Percentiles rank a stretch among this genome's conserved stretches.
These are phyloP conservation scores for Cladosporium sp. DNA, from an alignment of 2,329 filamentous ascomycete species.

Conservation along the genomic window DNA sequence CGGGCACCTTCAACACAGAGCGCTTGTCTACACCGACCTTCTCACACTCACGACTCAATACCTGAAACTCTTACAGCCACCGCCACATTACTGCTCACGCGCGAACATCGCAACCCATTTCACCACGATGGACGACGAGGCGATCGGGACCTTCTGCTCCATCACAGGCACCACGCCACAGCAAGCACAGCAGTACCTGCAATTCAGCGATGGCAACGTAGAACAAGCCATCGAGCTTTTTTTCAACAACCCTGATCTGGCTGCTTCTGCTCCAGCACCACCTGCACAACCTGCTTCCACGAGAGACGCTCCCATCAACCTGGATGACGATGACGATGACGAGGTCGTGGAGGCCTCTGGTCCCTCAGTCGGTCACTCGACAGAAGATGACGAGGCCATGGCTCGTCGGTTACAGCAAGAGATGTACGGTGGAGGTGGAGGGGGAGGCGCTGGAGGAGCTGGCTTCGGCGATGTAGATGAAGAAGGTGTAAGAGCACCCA, in stretches of 20 bases:
- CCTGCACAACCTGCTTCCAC: slow-evolving; percentile 32
- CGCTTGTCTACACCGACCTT: not conserved
- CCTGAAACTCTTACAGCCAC: not conserved
- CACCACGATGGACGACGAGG: slow-evolving; percentile 45
- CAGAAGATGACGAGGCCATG: slow-evolving; percentile 90
- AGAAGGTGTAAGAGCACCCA: slow-evolving; percentile 78
- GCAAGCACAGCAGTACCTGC: slow-evolving; percentile 76
- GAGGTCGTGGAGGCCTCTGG: slow-evolving; percentile 28
- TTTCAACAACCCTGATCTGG: slow-evolving; percentile 70
- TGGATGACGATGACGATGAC: slow-evolving; percentile 64
- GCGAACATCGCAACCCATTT: not conserved
- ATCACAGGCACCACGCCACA: slow-evolving; percentile 73
- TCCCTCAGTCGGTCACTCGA: slow-evolving; percentile 20
- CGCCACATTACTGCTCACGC: not conserved
- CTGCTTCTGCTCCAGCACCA: slow-evolving; percentile 29
- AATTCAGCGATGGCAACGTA: slow-evolving; percentile 77
- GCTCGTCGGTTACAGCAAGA: slow-evolving; percentile 89
- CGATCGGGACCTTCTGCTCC: slow-evolving; percentile 70
- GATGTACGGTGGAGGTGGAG: slow-evolving; percentile 60
- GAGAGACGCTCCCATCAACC: slow-evolving; percentile 59
- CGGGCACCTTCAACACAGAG: not conserved
- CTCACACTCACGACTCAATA: not conserved
- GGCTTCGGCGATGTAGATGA: slow-evolving; percentile 36
- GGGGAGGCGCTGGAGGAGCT: slow-evolving; percentile 38
- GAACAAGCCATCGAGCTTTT: slow-evolving; percentile 85